Conservation (phyloP, 73 alveolate genomes). For the Durusdinium trenchii region DNA sequence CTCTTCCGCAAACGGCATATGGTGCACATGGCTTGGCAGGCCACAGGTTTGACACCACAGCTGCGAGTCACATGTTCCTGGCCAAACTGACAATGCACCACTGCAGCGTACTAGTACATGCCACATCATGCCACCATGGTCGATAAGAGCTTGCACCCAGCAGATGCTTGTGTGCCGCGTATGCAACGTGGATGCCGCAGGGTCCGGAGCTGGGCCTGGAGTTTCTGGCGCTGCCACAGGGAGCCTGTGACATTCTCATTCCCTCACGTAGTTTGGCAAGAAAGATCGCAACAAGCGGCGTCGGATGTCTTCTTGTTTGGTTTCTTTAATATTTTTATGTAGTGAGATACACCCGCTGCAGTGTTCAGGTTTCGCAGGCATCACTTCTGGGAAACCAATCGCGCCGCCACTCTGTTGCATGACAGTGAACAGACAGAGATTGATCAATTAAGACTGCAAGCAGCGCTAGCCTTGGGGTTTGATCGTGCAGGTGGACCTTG, state of each 20-base stretch:
- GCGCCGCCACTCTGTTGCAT: constrained; percentile 34
- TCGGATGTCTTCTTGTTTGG: neutral
- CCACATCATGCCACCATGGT: too few relatives aligned
- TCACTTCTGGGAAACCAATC: constrained; percentile 59
- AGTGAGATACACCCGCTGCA: neutral
- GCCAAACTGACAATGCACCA: too few relatives aligned
- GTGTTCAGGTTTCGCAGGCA: neutral
- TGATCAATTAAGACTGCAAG: neutral
- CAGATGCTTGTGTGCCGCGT: too few relatives aligned
- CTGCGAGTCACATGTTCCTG: too few relatives aligned
- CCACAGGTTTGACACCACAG: neutral
- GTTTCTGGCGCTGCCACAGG: constrained; percentile 71
- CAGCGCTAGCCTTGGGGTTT: neutral
- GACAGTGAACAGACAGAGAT: neutral
- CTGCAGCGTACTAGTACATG: too few relatives aligned
- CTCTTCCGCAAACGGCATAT: constrained; percentile 57
- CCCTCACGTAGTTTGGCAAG: constrained; percentile 67
- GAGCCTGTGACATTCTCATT: constrained; percentile 69
- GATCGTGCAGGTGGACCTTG: constrained; percentile 65
- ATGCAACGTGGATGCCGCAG: neutral
- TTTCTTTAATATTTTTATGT: too few relatives aligned
- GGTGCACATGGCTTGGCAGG: neutral
- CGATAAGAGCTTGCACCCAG: too few relatives aligned
- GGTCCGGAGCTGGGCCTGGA: constrained; percentile 76
- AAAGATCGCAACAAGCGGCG: neutral